Base-by-base conservation (phyloP, 371 early-diverging fungal genomes). In the Rhizopus arrhizus region DNA sequence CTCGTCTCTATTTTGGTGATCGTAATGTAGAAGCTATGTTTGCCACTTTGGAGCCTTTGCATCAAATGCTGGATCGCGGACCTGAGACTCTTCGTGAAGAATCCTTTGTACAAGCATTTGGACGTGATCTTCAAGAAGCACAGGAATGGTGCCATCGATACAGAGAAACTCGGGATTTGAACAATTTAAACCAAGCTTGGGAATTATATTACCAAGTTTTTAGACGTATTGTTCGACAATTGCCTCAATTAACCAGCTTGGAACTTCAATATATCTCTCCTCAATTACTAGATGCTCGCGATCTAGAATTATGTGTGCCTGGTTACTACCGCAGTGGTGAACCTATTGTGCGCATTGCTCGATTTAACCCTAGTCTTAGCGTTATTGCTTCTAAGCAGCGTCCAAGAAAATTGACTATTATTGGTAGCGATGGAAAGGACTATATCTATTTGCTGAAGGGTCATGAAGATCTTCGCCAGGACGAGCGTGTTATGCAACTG, bases 401-500 rank as follows among this genome's bases (percentile, higher is more conserved):
- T 12, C 99, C 99, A 13, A 83, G 98, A 50, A 83, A 89, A 33
- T 59, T 98, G 61, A 86, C 88, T 3, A 90, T 98, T 47, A 77
- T 82, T 40, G 99, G 98, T 38, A 89, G 87, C 53, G 95, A 98
- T 66, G 97, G 98, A 28, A 83, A 84, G 32, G 92, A 91, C 16
- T 96, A 97, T 70, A 91, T 90, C 73, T 99, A 88, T 66, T 68
- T 97, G 58, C 83, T 98, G 58, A 99, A 99, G 83, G 98, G 96
- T 8, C 97, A 96, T 68, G 99, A 98, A 80, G 99, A 99, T 84
- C 74, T 99, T 36, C 90, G 99, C 53, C 98, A 97, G 75, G 99
- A 99, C 74, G 99, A 99, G 80, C 90, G 99, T 56, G 98, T 97
- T 10, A 99, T 99, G 98, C 99, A 99, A 75, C 74, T 98, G 51